Conservation (phyloP, 495 filamentous ascomycete species). For the Parmelia sp. region DNA sequence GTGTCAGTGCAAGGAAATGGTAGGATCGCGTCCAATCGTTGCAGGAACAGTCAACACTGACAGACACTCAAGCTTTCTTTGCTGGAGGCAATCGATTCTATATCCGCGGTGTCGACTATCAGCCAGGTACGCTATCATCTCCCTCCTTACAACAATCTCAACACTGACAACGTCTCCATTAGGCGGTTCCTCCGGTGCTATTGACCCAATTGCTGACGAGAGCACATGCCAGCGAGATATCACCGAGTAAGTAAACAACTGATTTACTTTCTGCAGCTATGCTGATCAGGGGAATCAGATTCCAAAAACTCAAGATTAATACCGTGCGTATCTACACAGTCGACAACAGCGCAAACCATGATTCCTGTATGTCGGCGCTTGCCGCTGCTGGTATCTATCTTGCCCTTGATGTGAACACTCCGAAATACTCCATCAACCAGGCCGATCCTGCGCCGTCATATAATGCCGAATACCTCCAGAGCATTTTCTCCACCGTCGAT, state of each 20-base stretch:
- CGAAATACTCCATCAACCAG: constrained; percentile 77
- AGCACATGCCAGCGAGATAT: constrained; percentile 76
- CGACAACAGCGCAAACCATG: constrained; percentile 79
- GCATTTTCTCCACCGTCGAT: constrained; percentile 88
- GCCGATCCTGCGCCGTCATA: constrained; percentile 69
- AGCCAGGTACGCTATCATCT: constrained; percentile 45
- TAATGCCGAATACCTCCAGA: constrained; percentile 88
- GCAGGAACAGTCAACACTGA: constrained; percentile 23
- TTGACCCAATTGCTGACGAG: constrained; percentile 72
- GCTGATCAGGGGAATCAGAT: constrained; percentile 31
- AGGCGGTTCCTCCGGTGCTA: constrained; percentile 71
- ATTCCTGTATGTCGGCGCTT: constrained; percentile 75
- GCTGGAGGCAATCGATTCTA: constrained; percentile 79
- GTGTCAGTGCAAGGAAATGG: constrained; percentile 45
- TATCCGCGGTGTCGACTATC: constrained; percentile 91
- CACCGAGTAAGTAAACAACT: constrained; percentile 35
- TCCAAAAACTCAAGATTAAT: constrained; percentile 83
- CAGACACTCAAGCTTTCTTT: constrained; percentile 65
- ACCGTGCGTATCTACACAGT: constrained; percentile 89
- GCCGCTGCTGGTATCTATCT: constrained; percentile 86
- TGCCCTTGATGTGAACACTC: constrained; percentile 76
- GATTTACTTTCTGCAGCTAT: too few species aligned
- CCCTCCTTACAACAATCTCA: background rate
- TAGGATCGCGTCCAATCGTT: constrained; percentile 18
- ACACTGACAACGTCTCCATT: background rate